Evolutionary conservation across 768 basidiomycete genomes (phyloP).

Genomic region (Suillus luteus): DNA sequence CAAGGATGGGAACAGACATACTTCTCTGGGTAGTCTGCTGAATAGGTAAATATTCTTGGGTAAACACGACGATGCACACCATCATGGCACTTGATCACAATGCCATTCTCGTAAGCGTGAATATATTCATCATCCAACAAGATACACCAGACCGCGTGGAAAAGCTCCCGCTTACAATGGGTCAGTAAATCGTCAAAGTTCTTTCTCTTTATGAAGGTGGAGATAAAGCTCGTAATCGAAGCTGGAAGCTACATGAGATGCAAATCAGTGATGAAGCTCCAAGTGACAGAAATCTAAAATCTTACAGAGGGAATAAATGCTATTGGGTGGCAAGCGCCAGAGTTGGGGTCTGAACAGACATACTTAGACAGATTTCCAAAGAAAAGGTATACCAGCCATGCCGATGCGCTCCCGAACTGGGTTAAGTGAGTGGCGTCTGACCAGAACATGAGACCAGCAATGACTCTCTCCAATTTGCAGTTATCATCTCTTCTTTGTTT

Average conservation of each 20-base stretch:
- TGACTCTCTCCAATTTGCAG: constrained; percentile 15
- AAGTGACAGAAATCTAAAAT: too few species aligned
- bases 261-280: too few species aligned
- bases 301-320: constrained; percentile 45
- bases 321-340: constrained; percentile 39
- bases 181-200: background rate
- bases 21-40: background rate
- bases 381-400: constrained; percentile 44
- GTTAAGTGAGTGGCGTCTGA: constrained; percentile 3
- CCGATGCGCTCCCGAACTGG: constrained; percentile 35
- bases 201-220: background rate
- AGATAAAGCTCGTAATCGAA: background rate
- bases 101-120: background rate
- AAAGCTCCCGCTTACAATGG: background rate
- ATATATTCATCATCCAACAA: background rate
- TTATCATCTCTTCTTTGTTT: constrained; percentile 24
- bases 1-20: too few species aligned
- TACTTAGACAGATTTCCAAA: constrained; percentile 47
- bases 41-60: background rate
- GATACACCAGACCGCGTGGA: background rate
- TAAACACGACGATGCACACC: background rate
- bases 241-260: too few species aligned
- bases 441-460: constrained; percentile 11
- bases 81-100: background rate
- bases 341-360: constrained; percentile 28